Evolutionary conservation across 2,329 filamentous ascomycete species (phyloP).

Genomic region (Lasiodiplodia sp.): DNA sequence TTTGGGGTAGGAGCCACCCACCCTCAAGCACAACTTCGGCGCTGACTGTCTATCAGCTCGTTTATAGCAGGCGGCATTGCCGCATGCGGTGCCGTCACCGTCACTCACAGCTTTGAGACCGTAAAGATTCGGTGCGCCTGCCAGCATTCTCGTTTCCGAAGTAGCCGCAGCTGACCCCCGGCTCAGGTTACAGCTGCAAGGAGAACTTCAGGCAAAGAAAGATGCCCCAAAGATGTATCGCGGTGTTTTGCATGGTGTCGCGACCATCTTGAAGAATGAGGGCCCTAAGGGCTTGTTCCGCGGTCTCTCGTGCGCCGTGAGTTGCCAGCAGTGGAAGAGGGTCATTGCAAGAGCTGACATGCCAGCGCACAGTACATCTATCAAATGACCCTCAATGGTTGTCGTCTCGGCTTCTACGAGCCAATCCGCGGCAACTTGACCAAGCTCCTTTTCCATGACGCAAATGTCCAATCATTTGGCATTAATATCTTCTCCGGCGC

Average conservation of each 20-base stretch:
- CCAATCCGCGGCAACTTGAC: conserved; percentile 81
- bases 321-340: conserved; percentile 32
- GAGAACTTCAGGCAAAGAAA: conserved; percentile 87
- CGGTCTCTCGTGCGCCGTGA: conserved; percentile 82
- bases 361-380: conserved; percentile 74
- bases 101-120: conserved; percentile 97
- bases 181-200: conserved; percentile 87
- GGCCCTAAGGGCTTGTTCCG: conserved; percentile 85
- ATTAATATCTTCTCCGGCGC: conserved; percentile 96
- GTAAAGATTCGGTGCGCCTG: conserved; percentile 88
- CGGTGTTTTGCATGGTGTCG: conserved; percentile 89
- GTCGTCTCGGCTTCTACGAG: conserved; percentile 96
- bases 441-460: conserved; percentile 72
- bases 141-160: background rate
- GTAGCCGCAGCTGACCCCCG: conserved; percentile 34
- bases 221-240: conserved; percentile 88
- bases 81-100: conserved; percentile 95
- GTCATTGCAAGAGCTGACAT: conserved; percentile 32
- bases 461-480: conserved; percentile 79
- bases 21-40: background rate
- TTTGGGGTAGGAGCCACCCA: conserved; percentile 47
- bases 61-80: conserved; percentile 97
- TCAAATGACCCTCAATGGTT: conserved; percentile 95
- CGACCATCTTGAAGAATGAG: conserved; percentile 90
- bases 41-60: conserved; percentile 60